phyloP scores from a whole-genome alignment of 306 rosid genomes.

The Castanospermum australe region DNA sequence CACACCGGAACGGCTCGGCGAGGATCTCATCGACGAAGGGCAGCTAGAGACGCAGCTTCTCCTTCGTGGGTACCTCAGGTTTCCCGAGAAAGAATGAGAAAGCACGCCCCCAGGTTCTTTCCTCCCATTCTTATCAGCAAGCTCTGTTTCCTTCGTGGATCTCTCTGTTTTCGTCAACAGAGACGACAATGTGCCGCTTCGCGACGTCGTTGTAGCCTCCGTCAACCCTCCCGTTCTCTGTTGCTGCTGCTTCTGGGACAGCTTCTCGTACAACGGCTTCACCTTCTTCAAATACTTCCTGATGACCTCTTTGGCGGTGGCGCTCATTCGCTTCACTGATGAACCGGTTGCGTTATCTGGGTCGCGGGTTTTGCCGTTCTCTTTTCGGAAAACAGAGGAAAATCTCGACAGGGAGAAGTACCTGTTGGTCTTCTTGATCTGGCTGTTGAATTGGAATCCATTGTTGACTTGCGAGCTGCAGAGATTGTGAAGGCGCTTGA shows the following conservation, averaged over 20 bases:
- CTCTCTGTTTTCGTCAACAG: constrained; percentile 16
- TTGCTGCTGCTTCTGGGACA: constrained; percentile 46
- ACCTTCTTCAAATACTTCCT: constrained; percentile 64
- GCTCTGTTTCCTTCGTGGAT: constrained; percentile 18
- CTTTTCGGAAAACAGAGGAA: constrained; percentile 64
- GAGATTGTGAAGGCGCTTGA: constrained; percentile 33
- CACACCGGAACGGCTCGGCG: constrained; percentile 70
- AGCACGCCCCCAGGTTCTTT: constrained; percentile 10
- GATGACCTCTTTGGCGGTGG: constrained; percentile 54
- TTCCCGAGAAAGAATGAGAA: constrained; percentile 70
- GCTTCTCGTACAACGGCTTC: constrained; percentile 57
- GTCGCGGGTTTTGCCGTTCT: constrained; percentile 26
- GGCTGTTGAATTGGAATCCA: not conserved
- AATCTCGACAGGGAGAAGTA: constrained; percentile 59
- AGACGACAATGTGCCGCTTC: not conserved
- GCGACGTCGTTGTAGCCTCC: not conserved
- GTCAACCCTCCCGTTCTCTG: constrained; percentile 26
- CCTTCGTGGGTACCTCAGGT: constrained; percentile 57
- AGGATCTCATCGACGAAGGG: constrained; percentile 69
- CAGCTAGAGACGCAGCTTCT: constrained; percentile 55
- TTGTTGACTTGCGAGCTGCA: not conserved
- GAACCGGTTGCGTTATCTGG: constrained; percentile 35
- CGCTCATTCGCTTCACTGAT: constrained; percentile 50
- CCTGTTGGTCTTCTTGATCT: constrained; percentile 45
- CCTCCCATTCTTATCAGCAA: not conserved